These are phyloP conservation scores for Cryomyces antarcticus DNA, from an alignment of 495 filamentous ascomycete genomes.

Conservation along the genomic window DNA sequence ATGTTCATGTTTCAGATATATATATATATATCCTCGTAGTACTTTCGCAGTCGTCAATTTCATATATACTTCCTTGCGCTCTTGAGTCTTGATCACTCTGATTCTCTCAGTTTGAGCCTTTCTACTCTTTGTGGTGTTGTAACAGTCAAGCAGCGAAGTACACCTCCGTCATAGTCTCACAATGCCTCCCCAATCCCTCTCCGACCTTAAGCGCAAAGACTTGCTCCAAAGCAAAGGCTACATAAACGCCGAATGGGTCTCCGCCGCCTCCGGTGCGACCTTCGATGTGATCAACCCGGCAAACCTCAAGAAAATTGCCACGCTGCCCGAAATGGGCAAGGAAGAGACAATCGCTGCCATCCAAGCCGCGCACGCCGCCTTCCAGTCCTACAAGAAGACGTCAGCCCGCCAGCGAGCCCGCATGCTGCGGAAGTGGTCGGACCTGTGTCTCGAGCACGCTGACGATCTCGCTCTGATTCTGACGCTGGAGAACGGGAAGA, in stretches of 20 bases:
- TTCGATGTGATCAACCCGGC: slow-evolving; percentile 36
- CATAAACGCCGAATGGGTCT: slow-evolving; percentile 7
- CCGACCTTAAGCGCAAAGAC: neutral
- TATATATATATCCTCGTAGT: no score
- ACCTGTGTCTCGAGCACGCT: slow-evolving; percentile 6
- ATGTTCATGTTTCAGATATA: no score
- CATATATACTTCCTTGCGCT: no score
- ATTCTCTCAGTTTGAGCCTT: no score
- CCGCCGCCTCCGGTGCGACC: neutral
- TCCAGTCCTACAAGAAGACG: slow-evolving; percentile 45
- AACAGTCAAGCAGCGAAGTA: no score
- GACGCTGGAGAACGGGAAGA: slow-evolving; percentile 12
- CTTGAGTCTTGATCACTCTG: no score
- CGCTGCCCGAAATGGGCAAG: slow-evolving; percentile 59
- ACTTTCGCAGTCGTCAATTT: no score
- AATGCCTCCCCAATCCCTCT: no score
- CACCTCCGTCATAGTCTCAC: no score
- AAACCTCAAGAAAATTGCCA: slow-evolving; percentile 58
- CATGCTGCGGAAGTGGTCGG: slow-evolving; percentile 7
- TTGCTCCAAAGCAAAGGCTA: slow-evolving; percentile 2
- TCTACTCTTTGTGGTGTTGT: no score
- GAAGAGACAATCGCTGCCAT: slow-evolving; percentile 64
- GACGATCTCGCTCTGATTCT: slow-evolving; percentile 14
- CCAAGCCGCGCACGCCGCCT: slow-evolving; percentile 50
- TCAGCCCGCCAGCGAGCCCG: slow-evolving; percentile 4